A percentile compares a stretch with the other conserved stretches of the same genome.
Evolutionary conservation across 371 early-diverging fungal genomes (phyloP).

Genomic region (Thermomucor indicae-seudaticae): DNA sequence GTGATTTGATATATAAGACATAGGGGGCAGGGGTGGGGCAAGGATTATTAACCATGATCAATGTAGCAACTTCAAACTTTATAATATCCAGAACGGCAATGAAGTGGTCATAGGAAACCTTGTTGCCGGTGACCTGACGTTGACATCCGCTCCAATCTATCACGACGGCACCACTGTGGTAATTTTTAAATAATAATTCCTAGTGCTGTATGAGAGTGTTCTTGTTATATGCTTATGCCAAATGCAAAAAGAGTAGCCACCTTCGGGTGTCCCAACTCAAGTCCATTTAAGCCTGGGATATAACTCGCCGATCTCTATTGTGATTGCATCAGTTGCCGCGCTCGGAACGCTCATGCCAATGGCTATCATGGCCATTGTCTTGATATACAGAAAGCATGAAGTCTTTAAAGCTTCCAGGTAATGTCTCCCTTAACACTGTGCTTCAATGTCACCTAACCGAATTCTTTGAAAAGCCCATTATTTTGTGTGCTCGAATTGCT

Average conservation of each 20-base stretch:
- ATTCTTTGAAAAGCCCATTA: constrained; percentile 29
- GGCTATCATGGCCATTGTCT: constrained; percentile 30
- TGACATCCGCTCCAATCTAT: constrained; percentile 47
- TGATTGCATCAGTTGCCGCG: constrained; percentile 34
- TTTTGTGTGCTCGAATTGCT: constrained; percentile 51
- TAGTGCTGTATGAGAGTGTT: too few relatives aligned
- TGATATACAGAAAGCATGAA: constrained; percentile 37
- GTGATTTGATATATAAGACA: neutral
- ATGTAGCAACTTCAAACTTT: constrained; percentile 43
- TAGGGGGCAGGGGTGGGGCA: too few relatives aligned
- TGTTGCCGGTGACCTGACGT: constrained; percentile 42
- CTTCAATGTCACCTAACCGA: neutral
- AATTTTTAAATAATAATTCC: too few relatives aligned
- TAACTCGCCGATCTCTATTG: constrained; percentile 36
- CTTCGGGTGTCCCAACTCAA: constrained; percentile 26
- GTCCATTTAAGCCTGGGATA: constrained; percentile 32
- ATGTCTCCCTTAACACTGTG: too few relatives aligned
- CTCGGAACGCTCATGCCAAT: constrained; percentile 35
- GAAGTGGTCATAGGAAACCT: constrained; percentile 43
- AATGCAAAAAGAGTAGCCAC: constrained; percentile 18
- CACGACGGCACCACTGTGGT: constrained; percentile 41
- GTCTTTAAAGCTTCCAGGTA: constrained; percentile 57
- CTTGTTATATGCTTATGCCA: constrained; percentile 5
- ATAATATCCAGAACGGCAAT: constrained; percentile 47
- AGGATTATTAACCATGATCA: neutral